Conservation (phyloP, 495 filamentous ascomycete genomes). For the Penicillium bovifimosum region DNA sequence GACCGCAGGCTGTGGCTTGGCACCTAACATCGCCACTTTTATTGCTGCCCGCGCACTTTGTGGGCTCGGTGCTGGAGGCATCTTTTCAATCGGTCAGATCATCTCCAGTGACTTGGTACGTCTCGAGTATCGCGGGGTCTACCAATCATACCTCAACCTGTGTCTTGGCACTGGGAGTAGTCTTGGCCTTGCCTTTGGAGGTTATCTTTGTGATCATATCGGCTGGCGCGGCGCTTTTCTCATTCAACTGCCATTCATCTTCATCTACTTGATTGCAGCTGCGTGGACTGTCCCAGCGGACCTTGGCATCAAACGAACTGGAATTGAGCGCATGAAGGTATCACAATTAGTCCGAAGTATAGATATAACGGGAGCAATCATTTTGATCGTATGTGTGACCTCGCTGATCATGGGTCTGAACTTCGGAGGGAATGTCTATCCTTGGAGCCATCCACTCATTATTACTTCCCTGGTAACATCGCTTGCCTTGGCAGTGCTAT, state of each 20-base stretch:
- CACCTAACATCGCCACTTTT: slow-evolving; percentile 64
- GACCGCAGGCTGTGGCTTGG: slow-evolving; percentile 69
- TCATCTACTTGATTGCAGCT: slow-evolving; percentile 54
- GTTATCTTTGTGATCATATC: slow-evolving; percentile 64
- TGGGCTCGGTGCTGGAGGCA: slow-evolving; percentile 68
- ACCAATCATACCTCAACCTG: slow-evolving; percentile 73
- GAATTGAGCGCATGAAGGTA: slow-evolving; percentile 41
- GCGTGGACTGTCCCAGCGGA: slow-evolving; percentile 52
- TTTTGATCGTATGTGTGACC: slow-evolving; percentile 60
- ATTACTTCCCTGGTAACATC: slow-evolving; percentile 56
- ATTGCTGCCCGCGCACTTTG: slow-evolving; percentile 68
- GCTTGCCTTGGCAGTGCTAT: slow-evolving; percentile 47
- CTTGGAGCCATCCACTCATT: slow-evolving; percentile 68
- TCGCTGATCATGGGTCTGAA: slow-evolving; percentile 69
- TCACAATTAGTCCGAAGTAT: slow-evolving; percentile 58
- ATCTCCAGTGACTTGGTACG: slow-evolving; percentile 70
- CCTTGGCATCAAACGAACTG: slow-evolving; percentile 50
- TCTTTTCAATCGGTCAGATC: slow-evolving; percentile 67
- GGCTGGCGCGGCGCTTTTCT: slow-evolving; percentile 70
- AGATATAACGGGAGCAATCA: slow-evolving; percentile 60
- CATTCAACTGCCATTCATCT: slow-evolving; percentile 61
- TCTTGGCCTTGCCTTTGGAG: slow-evolving; percentile 65
- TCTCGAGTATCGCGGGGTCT: slow-evolving; percentile 66
- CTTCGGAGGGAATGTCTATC: slow-evolving; percentile 69
- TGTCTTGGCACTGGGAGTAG: slow-evolving; percentile 59